Evolutionary conservation across 805 yeast species (phyloP).

Genomic region (Ogataea zsoltii): DNA sequence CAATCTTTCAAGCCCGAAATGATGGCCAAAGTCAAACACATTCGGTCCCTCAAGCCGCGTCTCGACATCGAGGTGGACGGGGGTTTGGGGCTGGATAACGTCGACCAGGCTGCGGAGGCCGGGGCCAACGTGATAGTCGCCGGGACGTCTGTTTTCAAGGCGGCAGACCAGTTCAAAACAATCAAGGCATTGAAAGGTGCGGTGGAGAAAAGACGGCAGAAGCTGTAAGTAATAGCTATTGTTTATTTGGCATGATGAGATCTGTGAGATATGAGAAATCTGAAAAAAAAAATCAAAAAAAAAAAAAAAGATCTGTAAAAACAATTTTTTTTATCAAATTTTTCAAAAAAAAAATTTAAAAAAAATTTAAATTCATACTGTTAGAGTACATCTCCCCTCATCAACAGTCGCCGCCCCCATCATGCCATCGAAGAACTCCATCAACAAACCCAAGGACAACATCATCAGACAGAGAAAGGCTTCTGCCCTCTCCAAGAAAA

Average conservation of each 20-base stretch:
- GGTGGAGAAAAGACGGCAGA: conserved; percentile 40
- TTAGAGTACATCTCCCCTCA: not conserved
- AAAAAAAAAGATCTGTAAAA: not conserved
- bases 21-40: conserved; percentile 91
- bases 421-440: conserved; percentile 82
- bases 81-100: conserved; percentile 86
- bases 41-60: conserved; percentile 74
- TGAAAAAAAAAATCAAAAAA: not conserved
- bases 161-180: conserved; percentile 73
- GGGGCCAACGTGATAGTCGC: conserved; percentile 99
- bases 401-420: not conserved
- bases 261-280: conserved; percentile 4
- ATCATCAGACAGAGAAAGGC: conserved; percentile 52
- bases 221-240: not conserved
- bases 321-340: conserved; percentile 2
- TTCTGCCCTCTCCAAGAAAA: conserved; percentile 50
- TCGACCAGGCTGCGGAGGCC: conserved; percentile 85
- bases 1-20: conserved; percentile 92
- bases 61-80: conserved; percentile 97
- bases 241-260: conserved; percentile 3
- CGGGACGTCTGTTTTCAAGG: conserved; percentile 90
- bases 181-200: conserved; percentile 64
- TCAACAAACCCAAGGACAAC: conserved; percentile 75
- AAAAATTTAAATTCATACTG: not conserved
- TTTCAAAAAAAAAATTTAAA: not conserved